These are phyloP conservation scores for Backusella westeae DNA, from an alignment of 192 early-diverging fungal genomes.

Conservation along the genomic window DNA sequence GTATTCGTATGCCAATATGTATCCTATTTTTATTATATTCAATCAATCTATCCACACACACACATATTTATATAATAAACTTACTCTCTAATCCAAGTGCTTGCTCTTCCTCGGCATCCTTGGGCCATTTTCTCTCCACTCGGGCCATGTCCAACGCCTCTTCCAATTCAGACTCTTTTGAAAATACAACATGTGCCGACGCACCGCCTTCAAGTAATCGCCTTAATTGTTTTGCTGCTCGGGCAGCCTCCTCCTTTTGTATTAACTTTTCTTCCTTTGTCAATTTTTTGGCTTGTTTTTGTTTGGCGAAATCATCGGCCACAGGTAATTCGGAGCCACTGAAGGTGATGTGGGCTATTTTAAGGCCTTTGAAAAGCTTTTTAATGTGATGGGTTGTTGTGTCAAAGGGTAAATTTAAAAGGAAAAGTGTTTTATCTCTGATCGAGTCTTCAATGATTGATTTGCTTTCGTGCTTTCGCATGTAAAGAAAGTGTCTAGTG, in stretches of 20 bases:
- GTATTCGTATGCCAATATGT: constrained; percentile 16
- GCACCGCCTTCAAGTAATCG: constrained; percentile 50
- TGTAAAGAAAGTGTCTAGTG: constrained; percentile 50
- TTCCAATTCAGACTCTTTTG: constrained; percentile 61
- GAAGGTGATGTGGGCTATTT: constrained; percentile 48
- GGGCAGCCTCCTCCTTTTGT: constrained; percentile 24
- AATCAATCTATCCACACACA: no score
- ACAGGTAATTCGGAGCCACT: constrained; percentile 41
- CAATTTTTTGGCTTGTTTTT: constrained; percentile 17
- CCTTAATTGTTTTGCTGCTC: constrained; percentile 29
- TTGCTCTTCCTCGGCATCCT: constrained; percentile 42
- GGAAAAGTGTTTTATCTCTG: constrained; percentile 61
- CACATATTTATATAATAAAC: not conserved
- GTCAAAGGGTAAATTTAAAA: constrained; percentile 69
- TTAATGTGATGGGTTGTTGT: constrained; percentile 63
- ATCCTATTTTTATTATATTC: constrained; percentile 6
- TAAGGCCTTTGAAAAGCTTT: constrained; percentile 58
- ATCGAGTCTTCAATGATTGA: constrained; percentile 48
- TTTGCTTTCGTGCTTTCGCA: constrained; percentile 49
- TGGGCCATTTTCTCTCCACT: constrained; percentile 60
- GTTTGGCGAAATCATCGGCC: constrained; percentile 40
- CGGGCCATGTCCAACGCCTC: constrained; percentile 60
- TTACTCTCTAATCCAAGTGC: constrained; percentile 51
- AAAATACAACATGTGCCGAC: constrained; percentile 69
- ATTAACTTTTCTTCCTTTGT: not conserved